phyloP scores from a whole-genome alignment of 2,329 filamentous ascomycete genomes.

The Xylaria sp. region DNA sequence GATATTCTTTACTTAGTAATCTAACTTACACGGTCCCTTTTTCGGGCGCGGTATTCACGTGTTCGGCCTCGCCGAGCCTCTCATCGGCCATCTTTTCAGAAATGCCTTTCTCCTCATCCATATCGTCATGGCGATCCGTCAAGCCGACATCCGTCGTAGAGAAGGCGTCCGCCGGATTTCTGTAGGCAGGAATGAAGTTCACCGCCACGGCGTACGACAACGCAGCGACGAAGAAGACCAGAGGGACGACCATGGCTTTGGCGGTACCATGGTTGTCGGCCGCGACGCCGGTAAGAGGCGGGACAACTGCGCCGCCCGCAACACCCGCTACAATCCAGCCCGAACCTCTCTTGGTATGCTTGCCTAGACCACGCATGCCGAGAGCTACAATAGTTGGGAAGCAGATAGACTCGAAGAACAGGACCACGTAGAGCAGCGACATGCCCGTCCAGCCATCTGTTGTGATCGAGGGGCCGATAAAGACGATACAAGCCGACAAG shows the following conservation, averaged over 20 bases:
- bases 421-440: slow-evolving; percentile 69
- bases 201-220: slow-evolving; percentile 63
- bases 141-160: slow-evolving; percentile 52
- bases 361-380: slow-evolving; percentile 75
- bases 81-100: slow-evolving; percentile 19
- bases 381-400: slow-evolving; percentile 83
- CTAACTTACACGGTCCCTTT: neutral
- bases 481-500: slow-evolving; percentile 68
- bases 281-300: slow-evolving; percentile 71
- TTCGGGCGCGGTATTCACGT: neutral
- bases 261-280: slow-evolving; percentile 67
- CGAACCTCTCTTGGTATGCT: slow-evolving; percentile 77
- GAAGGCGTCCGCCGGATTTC: slow-evolving; percentile 65
- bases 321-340: slow-evolving; percentile 75
- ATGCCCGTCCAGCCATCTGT: slow-evolving; percentile 54
- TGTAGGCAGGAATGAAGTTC: slow-evolving; percentile 71
- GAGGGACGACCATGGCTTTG: slow-evolving; percentile 69
- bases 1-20: neutral
- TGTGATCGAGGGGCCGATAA: slow-evolving; percentile 58
- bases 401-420: slow-evolving; percentile 82
- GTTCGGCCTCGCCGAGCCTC: slow-evolving; percentile 21
- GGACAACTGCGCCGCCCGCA: slow-evolving; percentile 74
- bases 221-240: slow-evolving; percentile 62
- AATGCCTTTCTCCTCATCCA: slow-evolving; percentile 38
- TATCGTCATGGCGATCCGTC: neutral